Conservation (phyloP, 345 rosid species). For the Corchorus capsularis region DNA sequence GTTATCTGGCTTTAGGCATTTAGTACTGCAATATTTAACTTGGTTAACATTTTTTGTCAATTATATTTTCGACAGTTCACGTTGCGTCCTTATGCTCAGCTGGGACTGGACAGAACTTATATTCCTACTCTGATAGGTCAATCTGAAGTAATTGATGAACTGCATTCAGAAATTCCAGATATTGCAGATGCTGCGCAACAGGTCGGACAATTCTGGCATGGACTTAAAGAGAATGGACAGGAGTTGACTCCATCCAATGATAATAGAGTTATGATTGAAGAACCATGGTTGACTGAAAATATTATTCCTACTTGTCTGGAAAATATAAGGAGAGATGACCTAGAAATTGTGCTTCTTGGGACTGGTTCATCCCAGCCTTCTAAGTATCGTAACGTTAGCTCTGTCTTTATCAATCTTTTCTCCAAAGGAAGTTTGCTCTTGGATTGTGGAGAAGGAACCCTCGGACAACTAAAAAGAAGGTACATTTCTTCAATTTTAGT, state of each 20-base stretch:
- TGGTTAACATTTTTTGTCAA: conserved; percentile 6
- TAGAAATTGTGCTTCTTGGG: conserved; percentile 90
- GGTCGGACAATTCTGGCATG: conserved; percentile 58
- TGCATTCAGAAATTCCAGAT: conserved; percentile 74
- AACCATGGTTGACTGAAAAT: conserved; percentile 73
- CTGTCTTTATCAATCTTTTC: conserved; percentile 73
- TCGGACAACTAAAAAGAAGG: conserved; percentile 96
- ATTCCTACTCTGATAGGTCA: conserved; percentile 52
- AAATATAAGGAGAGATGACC: conserved; percentile 69
- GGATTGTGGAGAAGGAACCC: conserved; percentile 97
- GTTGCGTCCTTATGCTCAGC: conserved; percentile 80
- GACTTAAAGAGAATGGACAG: conserved; percentile 29
- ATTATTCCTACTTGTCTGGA: conserved; percentile 72
- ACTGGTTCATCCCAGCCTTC: conserved; percentile 99
- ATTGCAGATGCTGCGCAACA: conserved; percentile 60
- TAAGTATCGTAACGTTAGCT: conserved; percentile 84
- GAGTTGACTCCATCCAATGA: conserved; percentile 23
- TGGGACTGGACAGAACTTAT: conserved; percentile 75
- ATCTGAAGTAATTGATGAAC: conserved; percentile 55
- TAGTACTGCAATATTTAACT: neutral
- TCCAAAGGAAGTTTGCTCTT: conserved; percentile 77
- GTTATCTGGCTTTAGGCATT: neutral
- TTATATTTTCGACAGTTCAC: conserved; percentile 56
- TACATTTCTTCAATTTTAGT: conserved; percentile 19
- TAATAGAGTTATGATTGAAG: conserved; percentile 50